phyloP scores from a whole-genome alignment of 495 filamentous ascomycete species.

The Podospora pseudoanserina region DNA sequence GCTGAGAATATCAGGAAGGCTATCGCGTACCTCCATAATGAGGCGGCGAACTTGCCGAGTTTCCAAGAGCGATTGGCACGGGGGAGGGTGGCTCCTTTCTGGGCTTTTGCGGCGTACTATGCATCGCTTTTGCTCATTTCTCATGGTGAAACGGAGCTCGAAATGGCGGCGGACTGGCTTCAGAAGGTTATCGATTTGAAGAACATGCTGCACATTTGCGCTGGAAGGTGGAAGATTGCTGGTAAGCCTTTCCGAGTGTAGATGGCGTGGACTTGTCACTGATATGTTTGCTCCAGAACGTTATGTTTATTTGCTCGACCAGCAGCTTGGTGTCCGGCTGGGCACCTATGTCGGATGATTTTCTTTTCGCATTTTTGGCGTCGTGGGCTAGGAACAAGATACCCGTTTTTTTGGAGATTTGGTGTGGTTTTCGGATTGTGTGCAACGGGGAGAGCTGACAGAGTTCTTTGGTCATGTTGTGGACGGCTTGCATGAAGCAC shows the following conservation, averaged over 20 bases:
- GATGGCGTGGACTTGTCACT: background rate
- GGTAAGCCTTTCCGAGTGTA: slow-evolving; percentile 17
- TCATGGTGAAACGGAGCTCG: slow-evolving; percentile 23
- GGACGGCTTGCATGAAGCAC: background rate
- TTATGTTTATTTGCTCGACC: slow-evolving; percentile 8
- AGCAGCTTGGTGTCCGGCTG: slow-evolving; percentile 11
- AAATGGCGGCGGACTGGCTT: slow-evolving; percentile 19
- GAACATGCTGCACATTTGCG: slow-evolving; percentile 11
- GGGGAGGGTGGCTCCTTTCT: slow-evolving; percentile 22
- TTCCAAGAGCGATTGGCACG: slow-evolving; percentile 5
- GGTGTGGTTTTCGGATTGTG: background rate
- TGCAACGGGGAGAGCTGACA: background rate
- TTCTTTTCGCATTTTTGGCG: background rate
- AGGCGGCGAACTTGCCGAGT: slow-evolving; percentile 13
- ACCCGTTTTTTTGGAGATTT: background rate
- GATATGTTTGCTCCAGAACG: slow-evolving; percentile 5
- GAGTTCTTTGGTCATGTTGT: background rate
- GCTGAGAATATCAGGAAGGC: slow-evolving; percentile 21
- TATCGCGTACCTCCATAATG: slow-evolving; percentile 22
- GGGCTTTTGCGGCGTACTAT: slow-evolving; percentile 26
- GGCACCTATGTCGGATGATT: slow-evolving; percentile 6
- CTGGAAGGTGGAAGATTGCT: slow-evolving; percentile 30
- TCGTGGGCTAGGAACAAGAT: slow-evolving; percentile 1
- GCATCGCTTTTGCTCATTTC: slow-evolving; percentile 27
- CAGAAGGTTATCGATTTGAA: slow-evolving; percentile 23